These are phyloP conservation scores for Tuber borchii DNA, from an alignment of 495 filamentous ascomycete genomes.

Conservation along the genomic window DNA sequence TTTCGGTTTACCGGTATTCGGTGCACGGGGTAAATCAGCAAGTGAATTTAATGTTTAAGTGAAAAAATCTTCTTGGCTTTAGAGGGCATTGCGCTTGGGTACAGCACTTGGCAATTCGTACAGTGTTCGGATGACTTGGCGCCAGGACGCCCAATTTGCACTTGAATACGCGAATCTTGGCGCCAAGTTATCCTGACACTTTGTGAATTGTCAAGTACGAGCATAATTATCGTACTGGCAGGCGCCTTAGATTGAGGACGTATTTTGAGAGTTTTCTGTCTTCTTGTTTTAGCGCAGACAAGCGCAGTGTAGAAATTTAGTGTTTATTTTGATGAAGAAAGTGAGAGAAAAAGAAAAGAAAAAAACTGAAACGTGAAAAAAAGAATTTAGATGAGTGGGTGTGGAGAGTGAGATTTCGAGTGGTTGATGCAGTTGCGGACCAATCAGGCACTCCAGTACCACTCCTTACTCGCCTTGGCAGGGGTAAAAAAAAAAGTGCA, in stretches of 20 bases:
- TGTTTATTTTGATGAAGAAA: background rate
- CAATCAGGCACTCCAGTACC: conserved; percentile 22
- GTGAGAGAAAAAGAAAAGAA: background rate
- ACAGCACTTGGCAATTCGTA: too few species aligned
- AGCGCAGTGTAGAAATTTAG: background rate
- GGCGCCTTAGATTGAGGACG: background rate
- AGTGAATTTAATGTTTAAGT: background rate
- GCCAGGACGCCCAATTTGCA: too few species aligned
- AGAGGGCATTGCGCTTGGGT: background rate
- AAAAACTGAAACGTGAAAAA: background rate
- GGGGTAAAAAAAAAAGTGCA: conserved; percentile 7
- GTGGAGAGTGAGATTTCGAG: conserved; percentile 12
- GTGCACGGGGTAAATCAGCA: background rate
- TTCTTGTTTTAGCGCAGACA: background rate
- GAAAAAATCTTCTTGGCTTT: background rate
- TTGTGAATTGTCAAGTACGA: too few species aligned
- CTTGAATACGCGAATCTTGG: too few species aligned
- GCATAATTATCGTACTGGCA: too few species aligned
- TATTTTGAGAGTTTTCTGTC: background rate
- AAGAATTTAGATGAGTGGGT: background rate
- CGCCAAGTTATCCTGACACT: too few species aligned
- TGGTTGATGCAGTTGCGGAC: conserved; percentile 9
- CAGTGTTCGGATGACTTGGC: too few species aligned
- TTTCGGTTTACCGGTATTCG: background rate
- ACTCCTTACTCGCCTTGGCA: conserved; percentile 18